A percentile compares a stretch with the other conserved stretches of the same genome.
phyloP scores from a whole-genome alignment of 2,329 filamentous ascomycete genomes.

The Colletotrichum euphorbiae region DNA sequence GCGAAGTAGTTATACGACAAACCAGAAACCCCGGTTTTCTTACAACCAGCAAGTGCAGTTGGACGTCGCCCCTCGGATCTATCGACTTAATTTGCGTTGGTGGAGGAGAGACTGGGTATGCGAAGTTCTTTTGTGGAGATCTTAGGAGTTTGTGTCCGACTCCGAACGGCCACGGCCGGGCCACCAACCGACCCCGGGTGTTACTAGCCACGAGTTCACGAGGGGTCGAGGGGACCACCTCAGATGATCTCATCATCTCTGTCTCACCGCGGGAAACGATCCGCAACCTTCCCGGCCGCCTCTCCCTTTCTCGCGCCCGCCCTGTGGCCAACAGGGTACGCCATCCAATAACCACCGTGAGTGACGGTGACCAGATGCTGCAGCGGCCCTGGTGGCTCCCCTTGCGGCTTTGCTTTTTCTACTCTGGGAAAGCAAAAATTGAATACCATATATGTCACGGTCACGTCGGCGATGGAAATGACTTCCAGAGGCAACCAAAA shows the following conservation, averaged over 20 bases:
- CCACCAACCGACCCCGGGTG: constrained; percentile 1
- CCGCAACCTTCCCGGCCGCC: constrained; percentile 13
- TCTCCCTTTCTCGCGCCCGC: not conserved
- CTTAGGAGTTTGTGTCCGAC: not conserved
- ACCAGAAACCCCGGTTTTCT: not conserved
- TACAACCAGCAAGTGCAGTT: not conserved
- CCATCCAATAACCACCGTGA: not conserved
- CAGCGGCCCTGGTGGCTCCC: not conserved
- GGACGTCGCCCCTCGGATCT: not conserved
- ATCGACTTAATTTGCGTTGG: not conserved
- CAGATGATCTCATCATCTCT: constrained; percentile 20
- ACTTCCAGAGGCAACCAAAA: constrained; percentile 8
- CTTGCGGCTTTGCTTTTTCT: constrained; percentile 8
- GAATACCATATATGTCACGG: not conserved
- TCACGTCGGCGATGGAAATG: not conserved
- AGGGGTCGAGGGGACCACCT: constrained; percentile 10
- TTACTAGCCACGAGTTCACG: constrained; percentile 33
- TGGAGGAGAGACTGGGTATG: not conserved
- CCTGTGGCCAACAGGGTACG: constrained; percentile 4
- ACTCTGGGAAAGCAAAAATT: not conserved
- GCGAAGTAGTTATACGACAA: not conserved
- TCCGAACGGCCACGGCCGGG: not conserved
- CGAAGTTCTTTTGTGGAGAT: constrained; percentile 1
- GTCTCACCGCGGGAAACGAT: constrained; percentile 35
- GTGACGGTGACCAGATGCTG: not conserved